Evolutionary conservation across 176 grass and related monocot species (phyloP).

Genomic region (Cymbopogon citratus): DNA sequence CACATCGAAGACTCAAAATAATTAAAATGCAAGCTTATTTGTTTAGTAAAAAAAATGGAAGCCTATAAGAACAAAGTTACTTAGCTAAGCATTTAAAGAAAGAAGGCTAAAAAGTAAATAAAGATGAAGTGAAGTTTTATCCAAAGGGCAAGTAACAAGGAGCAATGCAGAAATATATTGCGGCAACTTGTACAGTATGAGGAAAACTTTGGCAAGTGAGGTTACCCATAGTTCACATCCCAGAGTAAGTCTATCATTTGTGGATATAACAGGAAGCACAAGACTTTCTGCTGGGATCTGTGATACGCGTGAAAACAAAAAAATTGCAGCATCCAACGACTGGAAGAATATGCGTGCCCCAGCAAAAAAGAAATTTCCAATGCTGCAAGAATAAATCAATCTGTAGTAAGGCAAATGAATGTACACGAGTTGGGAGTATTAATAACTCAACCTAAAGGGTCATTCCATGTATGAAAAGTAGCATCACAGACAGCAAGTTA

Average conservation of each 20-base stretch:
- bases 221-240: slow-evolving; percentile 95
- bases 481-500: neutral
- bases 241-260: slow-evolving; percentile 92
- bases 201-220: slow-evolving; percentile 11
- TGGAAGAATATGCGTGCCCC: slow-evolving; percentile 96
- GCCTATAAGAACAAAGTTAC: neutral
- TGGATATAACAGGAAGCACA: slow-evolving; percentile 96
- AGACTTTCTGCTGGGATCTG: slow-evolving; percentile 91
- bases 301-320: slow-evolving; percentile 95
- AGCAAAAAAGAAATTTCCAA: slow-evolving; percentile 99
- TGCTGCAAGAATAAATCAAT: slow-evolving; percentile 60
- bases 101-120: neutral
- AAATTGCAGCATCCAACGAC: slow-evolving; percentile 89
- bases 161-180: neutral
- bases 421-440: slow-evolving; percentile 9
- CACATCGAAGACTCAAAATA: neutral
- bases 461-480: neutral
- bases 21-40: neutral
- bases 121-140: neutral
- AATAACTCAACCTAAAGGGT: slow-evolving; percentile 8
- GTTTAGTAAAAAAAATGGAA: neutral
- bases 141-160: slow-evolving; percentile 7
- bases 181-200: neutral
- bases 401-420: slow-evolving; percentile 19
- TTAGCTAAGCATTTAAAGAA: neutral